Conservation (phyloP, 805 yeast genomes). For the Saccharomycopsis sp. region DNA sequence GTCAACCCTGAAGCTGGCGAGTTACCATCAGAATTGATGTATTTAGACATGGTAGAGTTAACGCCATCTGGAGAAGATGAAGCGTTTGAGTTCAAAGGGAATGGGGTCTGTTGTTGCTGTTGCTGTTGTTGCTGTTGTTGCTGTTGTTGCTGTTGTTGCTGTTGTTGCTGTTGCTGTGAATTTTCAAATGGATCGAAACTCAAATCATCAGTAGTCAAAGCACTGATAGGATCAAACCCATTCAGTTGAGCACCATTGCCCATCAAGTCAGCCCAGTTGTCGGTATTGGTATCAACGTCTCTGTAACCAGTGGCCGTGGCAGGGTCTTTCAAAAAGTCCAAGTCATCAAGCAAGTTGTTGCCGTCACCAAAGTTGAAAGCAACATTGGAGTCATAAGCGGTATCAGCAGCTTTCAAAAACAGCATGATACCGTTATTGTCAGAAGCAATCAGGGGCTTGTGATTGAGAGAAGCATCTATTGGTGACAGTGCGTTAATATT, state of each 20-base stretch:
- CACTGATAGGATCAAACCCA: constrained; percentile 32
- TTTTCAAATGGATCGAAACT: constrained; percentile 44
- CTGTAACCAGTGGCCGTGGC: constrained; percentile 11
- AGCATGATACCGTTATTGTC: not conserved
- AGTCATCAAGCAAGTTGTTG: constrained; percentile 13
- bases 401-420: constrained; percentile 31
- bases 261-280: constrained; percentile 19
- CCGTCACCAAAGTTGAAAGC: constrained; percentile 33
- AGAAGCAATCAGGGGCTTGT: not conserved
- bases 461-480: not conserved
- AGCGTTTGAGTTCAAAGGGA: too few relatives aligned
- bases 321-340: constrained; percentile 18
- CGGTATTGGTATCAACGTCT: constrained; percentile 19
- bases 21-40: constrained; percentile 5
- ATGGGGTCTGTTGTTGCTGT: too few relatives aligned
- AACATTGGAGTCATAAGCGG: constrained; percentile 43
- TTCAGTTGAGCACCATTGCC: constrained; percentile 15
- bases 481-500: too few relatives aligned
- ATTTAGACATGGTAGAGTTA: constrained; percentile 10
- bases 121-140: too few relatives aligned
- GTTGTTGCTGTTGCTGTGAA: too few relatives aligned
- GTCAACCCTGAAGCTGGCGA: constrained; percentile 13
- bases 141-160: too few relatives aligned
- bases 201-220: constrained; percentile 47
- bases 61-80: not conserved